Conservation (phyloP, 768 basidiomycete species). For the Mycena crocata region DNA sequence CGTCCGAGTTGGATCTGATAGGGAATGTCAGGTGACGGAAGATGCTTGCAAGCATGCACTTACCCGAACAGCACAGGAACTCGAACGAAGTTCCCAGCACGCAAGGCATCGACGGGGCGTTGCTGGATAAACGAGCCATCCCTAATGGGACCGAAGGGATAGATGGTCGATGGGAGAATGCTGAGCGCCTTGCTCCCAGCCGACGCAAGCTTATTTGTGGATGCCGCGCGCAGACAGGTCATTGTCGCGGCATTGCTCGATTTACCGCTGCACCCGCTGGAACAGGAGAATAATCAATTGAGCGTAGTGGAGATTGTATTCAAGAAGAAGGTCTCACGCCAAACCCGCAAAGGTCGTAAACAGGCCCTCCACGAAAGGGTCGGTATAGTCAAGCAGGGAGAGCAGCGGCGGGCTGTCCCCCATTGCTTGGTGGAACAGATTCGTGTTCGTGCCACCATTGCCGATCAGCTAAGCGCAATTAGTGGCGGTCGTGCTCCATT, state of each 20-base stretch:
- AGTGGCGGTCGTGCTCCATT: background rate
- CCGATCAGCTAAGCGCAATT: conserved; percentile 47
- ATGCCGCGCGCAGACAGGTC: conserved; percentile 48
- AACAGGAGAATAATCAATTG: background rate
- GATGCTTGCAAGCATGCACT: conserved; percentile 9
- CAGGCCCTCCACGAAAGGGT: conserved; percentile 47
- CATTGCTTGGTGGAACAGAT: conserved; percentile 56
- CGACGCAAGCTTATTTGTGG: conserved; percentile 40
- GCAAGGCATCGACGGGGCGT: conserved; percentile 53
- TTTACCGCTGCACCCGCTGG: conserved; percentile 40
- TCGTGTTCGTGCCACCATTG: conserved; percentile 49
- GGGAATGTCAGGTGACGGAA: no score
- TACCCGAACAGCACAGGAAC: conserved; percentile 56
- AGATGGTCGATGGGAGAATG: conserved; percentile 49
- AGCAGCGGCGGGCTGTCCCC: conserved; percentile 57
- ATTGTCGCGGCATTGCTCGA: conserved; percentile 35
- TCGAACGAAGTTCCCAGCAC: conserved; percentile 49
- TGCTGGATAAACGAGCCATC: conserved; percentile 49
- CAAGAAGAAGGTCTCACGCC: conserved; percentile 42
- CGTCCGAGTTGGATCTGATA: conserved; percentile 56
- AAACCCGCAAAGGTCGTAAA: conserved; percentile 49
- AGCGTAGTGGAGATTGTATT: background rate
- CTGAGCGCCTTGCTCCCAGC: conserved; percentile 48
- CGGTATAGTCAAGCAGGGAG: conserved; percentile 47
- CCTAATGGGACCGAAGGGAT: conserved; percentile 52